Base-by-base conservation (phyloP, 192 early-diverging fungal species). In the Gigaspora rosea region DNA sequence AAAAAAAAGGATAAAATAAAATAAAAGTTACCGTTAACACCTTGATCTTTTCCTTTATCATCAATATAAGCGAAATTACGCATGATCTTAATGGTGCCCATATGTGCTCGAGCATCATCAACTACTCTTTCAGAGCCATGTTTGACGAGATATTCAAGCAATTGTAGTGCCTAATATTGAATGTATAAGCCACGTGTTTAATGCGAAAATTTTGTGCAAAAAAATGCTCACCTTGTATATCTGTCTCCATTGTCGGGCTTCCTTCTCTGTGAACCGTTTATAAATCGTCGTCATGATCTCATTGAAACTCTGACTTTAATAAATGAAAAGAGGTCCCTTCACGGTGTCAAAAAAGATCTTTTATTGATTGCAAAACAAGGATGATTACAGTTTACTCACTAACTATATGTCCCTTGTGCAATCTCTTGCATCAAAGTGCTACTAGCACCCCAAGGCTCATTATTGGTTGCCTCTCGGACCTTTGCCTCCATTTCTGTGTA, bases 211-310 rank as follows among this genome's bases (percentile, higher is more conserved):
- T 22, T 33, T 11, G 4, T 49, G 41, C 9, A 3, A 4, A 64
- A 27, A 22, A 33, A 9, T 41, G n/a, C 41, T 80, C 74, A 92
- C 92, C 88, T 99, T 99, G 88, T 99, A 99, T n/a, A 93, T 92
- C 78, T 95, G 93, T 73, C 96, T 85, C 97, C 97, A 99, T 78
- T 93, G 91, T 20, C 87, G 80, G 0, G 92, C 88, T 70, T 92
- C 88, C 57, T 92, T 92, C 78, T 99, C 96, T 61, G 92, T 89
- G 78, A 97, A 90, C 22, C 92, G 89, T 73, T 92, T 88, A 81
- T 95, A 98, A 62, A 98, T 91, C 41, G 92, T 93, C 1, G 95
- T 88, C 95, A 99, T 97, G 75, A 98, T 95, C 79, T 99, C 97
- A 75, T 94, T 93, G 80, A 97, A 97, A 77, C 93, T 85, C 86